Evolutionary conservation across 2,329 filamentous ascomycete genomes (phyloP), one percentile per base, ranked within the genome.

Genomic region (Scorias spongiosa): DNA sequence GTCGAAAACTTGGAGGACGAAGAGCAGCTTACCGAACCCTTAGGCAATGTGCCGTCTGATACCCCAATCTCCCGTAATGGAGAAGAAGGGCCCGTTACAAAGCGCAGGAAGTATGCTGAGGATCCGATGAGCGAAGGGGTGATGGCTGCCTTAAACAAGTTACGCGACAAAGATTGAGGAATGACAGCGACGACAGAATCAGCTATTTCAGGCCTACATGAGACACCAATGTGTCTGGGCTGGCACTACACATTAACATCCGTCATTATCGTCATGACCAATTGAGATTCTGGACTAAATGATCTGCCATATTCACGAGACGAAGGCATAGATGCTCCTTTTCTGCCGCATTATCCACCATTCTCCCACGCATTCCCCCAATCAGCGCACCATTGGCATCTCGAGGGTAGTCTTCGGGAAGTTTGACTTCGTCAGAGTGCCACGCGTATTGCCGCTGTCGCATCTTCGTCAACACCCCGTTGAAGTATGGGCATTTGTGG

Each of bases 61-160:
- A 7, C 20, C 7, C 7, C 20, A 26, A 26, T 7, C 20, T 26
- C 20, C 7, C 20, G 20, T 26, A 26, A 26, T 26, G 20, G 20
- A 4, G 9, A 39, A 26, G 17, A 44, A 15, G 43, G 46, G 41
- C 34, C 36, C 6, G 37, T 36, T 11, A 40, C 52, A 14, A 54
- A 51, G 42, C 65, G 64, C 51, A 55, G 61, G 29, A 65, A 65
- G 49, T 54, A 55, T 20, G 54, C 55, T 39, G 61, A 68, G 11
- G 66, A 69, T 41, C 61, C 64, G n/a, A 54, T 77, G 47, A 72
- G 66, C 50, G 73, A 76, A 41, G 75, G 75, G 9, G 69, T 80
- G 42, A 68, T 71, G 63, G 72, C 73, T 28, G 76, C 75, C 5
- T 56, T 80, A 42, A 71, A 67, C 40, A 78, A 70, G 51, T 56